Percentiles rank a stretch among this genome's conserved stretches.
Conservation (phyloP, 2,329 filamentous ascomycete genomes). For the Scedosporium minutisporum region DNA sequence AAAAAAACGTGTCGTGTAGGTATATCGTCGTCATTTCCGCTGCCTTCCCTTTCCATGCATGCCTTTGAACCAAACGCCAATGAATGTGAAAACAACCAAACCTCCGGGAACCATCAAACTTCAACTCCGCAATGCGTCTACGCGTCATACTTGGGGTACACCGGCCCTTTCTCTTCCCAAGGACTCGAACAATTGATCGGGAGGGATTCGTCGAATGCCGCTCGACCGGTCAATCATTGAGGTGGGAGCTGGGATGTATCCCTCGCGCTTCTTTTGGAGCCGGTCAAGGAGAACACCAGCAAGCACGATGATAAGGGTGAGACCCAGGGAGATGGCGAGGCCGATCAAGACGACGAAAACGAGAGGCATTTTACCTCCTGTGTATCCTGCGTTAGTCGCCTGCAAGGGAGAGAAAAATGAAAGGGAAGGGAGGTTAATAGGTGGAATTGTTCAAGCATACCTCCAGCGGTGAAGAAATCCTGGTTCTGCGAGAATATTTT, state of each 20-base stretch:
- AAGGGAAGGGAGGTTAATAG: neutral
- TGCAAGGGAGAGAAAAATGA: neutral
- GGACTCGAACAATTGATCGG: conserved; percentile 48
- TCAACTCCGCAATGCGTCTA: neutral
- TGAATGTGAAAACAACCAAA: neutral
- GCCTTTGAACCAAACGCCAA: neutral
- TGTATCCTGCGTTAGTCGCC: neutral
- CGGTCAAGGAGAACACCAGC: conserved; percentile 67
- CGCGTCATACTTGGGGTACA: conserved; percentile 39
- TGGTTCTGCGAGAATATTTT: conserved; percentile 75
- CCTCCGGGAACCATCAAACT: neutral
- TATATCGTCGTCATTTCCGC: neutral
- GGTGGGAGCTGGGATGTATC: conserved; percentile 69
- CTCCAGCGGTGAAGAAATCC: conserved; percentile 58
- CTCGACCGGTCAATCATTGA: conserved; percentile 51
- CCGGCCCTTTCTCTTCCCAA: conserved; percentile 38
- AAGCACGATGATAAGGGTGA: conserved; percentile 70
- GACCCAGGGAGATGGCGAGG: conserved; percentile 65
- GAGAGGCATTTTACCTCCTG: conserved; percentile 52
- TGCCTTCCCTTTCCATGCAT: neutral
- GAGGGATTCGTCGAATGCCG: conserved; percentile 50
- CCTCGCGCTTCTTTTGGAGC: conserved; percentile 65
- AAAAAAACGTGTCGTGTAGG: neutral
- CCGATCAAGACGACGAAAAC: conserved; percentile 75
- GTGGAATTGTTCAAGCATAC: conserved; percentile 36